These are phyloP conservation scores for Bipolaris gigantea DNA, from an alignment of 2,329 filamentous ascomycete genomes.

Conservation along the genomic window DNA sequence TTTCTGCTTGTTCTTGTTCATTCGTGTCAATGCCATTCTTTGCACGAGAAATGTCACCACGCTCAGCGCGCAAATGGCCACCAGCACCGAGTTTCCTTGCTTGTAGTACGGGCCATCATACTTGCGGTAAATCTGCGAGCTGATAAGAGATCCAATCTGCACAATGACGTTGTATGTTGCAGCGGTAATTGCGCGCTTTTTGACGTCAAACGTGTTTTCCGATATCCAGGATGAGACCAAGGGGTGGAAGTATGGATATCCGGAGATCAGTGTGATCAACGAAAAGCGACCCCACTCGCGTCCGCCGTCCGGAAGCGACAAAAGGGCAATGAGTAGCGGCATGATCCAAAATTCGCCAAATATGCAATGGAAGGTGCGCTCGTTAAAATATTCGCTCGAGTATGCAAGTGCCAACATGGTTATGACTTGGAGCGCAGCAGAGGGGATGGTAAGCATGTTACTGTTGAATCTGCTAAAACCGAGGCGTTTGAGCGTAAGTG, in stretches of 20 bases:
- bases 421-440: slow-evolving; percentile 54
- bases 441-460: slow-evolving; percentile 47
- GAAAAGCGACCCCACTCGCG: slow-evolving; percentile 46
- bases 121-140: slow-evolving; percentile 53
- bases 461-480: slow-evolving; percentile 49
- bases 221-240: slow-evolving; percentile 64
- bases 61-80: slow-evolving; percentile 55
- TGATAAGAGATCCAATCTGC: slow-evolving; percentile 46
- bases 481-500: slow-evolving; percentile 44
- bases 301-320: slow-evolving; percentile 38
- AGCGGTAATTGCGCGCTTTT: slow-evolving; percentile 63
- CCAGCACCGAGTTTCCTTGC: slow-evolving; percentile 56
- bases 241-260: slow-evolving; percentile 54
- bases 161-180: slow-evolving; percentile 63
- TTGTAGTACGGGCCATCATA: slow-evolving; percentile 59
- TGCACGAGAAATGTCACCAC: slow-evolving; percentile 54
- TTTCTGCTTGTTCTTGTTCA: slow-evolving; percentile 45
- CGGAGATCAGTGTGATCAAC: slow-evolving; percentile 45
- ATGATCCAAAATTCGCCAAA: slow-evolving; percentile 49
- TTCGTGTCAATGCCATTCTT: slow-evolving; percentile 45
- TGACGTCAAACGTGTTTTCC: slow-evolving; percentile 64
- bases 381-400: slow-evolving; percentile 55
- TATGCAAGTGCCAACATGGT: slow-evolving; percentile 50
- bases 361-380: slow-evolving; percentile 54
- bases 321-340: slow-evolving; percentile 45